phyloP scores from a whole-genome alignment of 208 protist species.

The Trypanosoma avium region DNA sequence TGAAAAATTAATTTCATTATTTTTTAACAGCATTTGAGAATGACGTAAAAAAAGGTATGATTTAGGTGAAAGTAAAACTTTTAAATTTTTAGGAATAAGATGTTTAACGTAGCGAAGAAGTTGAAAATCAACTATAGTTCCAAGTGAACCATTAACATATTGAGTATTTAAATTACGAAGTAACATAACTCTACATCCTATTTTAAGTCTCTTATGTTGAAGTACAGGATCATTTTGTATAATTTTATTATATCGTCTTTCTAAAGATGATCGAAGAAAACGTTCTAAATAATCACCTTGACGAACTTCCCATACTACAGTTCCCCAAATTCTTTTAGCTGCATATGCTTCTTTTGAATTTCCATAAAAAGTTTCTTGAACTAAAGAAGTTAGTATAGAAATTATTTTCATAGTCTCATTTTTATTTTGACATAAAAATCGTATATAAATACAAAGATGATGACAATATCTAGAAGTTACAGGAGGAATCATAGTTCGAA shows the following conservation, averaged over 20 bases:
- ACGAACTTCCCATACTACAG: constrained; percentile 17
- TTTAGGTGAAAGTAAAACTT: constrained; percentile 11
- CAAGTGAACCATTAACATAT: constrained; percentile 81
- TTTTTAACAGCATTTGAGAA: too few relatives aligned
- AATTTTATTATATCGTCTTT: constrained; percentile 32
- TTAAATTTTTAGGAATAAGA: constrained; percentile 42
- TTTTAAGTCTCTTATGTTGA: constrained; percentile 72
- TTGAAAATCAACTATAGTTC: constrained; percentile 67
- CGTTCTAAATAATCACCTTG: constrained; percentile 10
- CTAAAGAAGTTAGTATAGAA: neutral
- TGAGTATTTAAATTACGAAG: constrained; percentile 64
- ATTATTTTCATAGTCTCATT: neutral
- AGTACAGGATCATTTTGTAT: constrained; percentile 54
- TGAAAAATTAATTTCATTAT: too few relatives aligned
- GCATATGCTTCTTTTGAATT: constrained; percentile 6
- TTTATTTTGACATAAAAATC: neutral
- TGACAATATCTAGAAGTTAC: neutral
- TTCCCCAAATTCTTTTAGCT: constrained; percentile 18
- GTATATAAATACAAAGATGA: constrained; percentile 18
- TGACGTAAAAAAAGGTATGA: constrained; percentile 4
- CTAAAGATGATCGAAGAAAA: constrained; percentile 10
- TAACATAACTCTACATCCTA: constrained; percentile 88
- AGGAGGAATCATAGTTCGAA: constrained; percentile 7
- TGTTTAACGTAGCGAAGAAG: constrained; percentile 25
- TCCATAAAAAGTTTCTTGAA: constrained; percentile 10